Evolutionary conservation across 2,329 filamentous ascomycete species (phyloP), one percentile per base, ranked within the genome.

Genomic region (Aotearoamyces nothofagi): DNA sequence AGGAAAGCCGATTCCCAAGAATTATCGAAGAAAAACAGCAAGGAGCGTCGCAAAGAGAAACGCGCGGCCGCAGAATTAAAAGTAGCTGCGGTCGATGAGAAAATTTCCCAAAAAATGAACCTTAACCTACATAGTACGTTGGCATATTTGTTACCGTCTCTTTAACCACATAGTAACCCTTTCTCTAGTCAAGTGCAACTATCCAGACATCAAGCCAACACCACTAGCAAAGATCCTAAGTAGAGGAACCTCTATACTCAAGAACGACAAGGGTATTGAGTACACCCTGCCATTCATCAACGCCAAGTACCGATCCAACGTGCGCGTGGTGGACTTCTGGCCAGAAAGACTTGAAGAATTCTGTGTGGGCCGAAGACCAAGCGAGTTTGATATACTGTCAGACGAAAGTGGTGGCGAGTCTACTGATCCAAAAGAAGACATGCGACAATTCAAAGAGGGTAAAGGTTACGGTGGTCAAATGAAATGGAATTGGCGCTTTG

Each of bases 401-500:
- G 62, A 61, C 32, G 41, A 42, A 29, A 45, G 39, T 17, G 41
- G 44, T 24, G 24, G 40, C 29, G 37, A 51, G 26, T 48, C 50
- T 5, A 43, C 43, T 6, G 38, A 44, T 31, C 14, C n/a, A 7
- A 37, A 43, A 36, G 38, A 37, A 17, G 34, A 41, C 19, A 30
- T 37, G 26, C 24, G 34, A 9, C 27, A 28, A 3, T 46, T 33
- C 15, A 32, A 24, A 11, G 33, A 23, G 15, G 42, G 40, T 5
- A 38, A 40, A 20, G 39, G 42, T 2, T 41, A 39, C 23, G 8
- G 26, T 2, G 30, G 17, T 6, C 14, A 39, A 17, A 41, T 39
- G 17, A 36, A 32, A 5, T 93, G 82, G 79, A 73, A 90, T 50
- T 94, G 86, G 86, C 66, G 69, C 9, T 94, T 94, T 51, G 69